Percentiles rank a stretch among this genome's conserved stretches.
Evolutionary conservation across 2,329 filamentous ascomycete species (phyloP).

Genomic region (Phaeosphaeria sp.): DNA sequence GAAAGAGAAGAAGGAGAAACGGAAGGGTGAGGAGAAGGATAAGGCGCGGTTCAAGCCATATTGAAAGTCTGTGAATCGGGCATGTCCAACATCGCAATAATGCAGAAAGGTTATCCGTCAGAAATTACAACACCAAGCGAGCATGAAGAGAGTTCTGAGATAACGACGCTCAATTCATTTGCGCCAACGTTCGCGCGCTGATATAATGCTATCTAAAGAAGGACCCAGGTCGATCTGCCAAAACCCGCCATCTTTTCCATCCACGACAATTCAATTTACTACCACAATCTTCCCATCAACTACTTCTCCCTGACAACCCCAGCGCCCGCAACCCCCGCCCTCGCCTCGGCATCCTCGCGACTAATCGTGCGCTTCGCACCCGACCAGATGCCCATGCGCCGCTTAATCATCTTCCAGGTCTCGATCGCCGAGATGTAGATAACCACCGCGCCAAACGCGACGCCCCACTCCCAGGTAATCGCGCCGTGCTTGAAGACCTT

Average conservation of each 20-base stretch:
- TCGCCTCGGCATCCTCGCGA: conserved; percentile 45
- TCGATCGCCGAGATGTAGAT: conserved; percentile 53
- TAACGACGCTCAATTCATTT: neutral
- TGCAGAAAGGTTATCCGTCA: too few species aligned
- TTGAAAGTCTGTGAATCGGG: conserved; percentile 18
- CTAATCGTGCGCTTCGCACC: conserved; percentile 40
- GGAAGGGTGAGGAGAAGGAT: conserved; percentile 36
- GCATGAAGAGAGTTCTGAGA: neutral
- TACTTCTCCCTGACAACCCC: conserved; percentile 22
- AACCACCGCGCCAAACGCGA: conserved; percentile 51
- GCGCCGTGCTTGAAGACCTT: conserved; percentile 54
- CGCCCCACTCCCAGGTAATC: conserved; percentile 56
- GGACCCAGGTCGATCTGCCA: neutral
- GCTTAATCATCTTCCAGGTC: conserved; percentile 55
- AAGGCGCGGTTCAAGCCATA: conserved; percentile 51
- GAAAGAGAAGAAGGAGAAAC: conserved; percentile 43
- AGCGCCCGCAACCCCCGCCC: conserved; percentile 26
- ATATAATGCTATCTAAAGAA: neutral
- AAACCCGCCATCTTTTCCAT: neutral
- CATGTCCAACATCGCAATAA: too few species aligned
- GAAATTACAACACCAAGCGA: neutral
- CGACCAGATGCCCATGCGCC: conserved; percentile 43
- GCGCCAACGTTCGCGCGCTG: neutral
- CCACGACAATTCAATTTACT: conserved; percentile 8
- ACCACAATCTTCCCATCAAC: neutral